Base-by-base conservation (phyloP, 768 basidiomycete genomes). In the Hygrophoropsis aurantiaca region DNA sequence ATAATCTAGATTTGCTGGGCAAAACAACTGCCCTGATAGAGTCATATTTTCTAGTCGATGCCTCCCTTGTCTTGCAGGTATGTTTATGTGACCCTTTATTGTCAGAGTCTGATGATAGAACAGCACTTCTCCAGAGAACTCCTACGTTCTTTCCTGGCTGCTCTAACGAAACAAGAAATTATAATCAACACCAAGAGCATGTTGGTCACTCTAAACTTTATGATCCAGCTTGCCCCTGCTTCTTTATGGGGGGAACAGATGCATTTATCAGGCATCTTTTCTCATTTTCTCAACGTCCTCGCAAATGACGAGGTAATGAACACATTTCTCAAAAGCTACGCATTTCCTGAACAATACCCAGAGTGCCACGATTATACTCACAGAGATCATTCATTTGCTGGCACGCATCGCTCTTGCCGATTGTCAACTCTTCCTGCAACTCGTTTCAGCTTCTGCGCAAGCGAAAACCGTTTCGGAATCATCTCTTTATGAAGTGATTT, bases 41-140 rank as follows among this genome's bases (percentile, higher is more conserved):
- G 60, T 84, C 86, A 5, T 94, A 93, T 60, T 69, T 90, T 49
- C 62, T 95, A n/a, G 72, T 90, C 15, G 86, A 90, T 63, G 80
- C 80, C 0, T 49, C 66, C 15, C 57, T 67, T 9, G 73, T 94
- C 48, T 62, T 92, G 39, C 78, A 84, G 72, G 91, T 89, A 51
- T 47, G 70, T 58, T 25, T 18, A 11, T 23, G n/a, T 20, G 42
- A 30, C 24, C 8, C 3, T 10, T 11, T 24, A 18, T 34, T 43
- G 8, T 40, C 32, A 30, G 45, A 30, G 32, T 40, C 21, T 21
- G 7, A 43, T 47, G 23, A 50, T 9, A 19, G 26, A 23, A 16
- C 49, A 91, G 88, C 70, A 62, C 11, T 74, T 74, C 57, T 77
- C 78, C 6, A 48, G 64, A n/a, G 74, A 81, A 24, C 58, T 91